Base-by-base conservation (phyloP, 2,329 filamentous ascomycete genomes). In the Calonectria fujianensis region DNA sequence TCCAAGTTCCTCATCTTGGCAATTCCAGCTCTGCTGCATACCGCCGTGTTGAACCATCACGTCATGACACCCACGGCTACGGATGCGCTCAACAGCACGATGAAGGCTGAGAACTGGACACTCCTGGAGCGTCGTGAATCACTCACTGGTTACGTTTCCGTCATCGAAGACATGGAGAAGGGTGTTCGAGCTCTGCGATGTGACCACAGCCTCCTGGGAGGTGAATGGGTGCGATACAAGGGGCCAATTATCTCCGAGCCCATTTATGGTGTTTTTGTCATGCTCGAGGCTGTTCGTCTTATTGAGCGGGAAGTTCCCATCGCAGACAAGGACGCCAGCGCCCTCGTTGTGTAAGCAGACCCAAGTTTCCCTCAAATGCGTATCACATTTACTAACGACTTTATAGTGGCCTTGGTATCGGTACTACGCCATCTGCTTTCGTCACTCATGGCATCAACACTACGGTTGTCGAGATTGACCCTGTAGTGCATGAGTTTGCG, bases 201-300 rank as follows among this genome's bases (percentile, higher is more conserved):
- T 83, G 97, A 98, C 81, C 97, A 99, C 84, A 98, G 96, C 81
- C 89, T 99, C 39, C 90, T 99, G 1, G 97, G 97, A 51, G 97
- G 97, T 45, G 94, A 98, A 85, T 99, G 96, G 96, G 90, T 93
- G 16, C 88, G 88, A 51, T 87, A 85, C 78, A 85, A 80, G 84
- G 93, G 83, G 74, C 88, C 85, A 66, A 86, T 82, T 75, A 90
- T 95, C 24, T 91, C 92, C 14, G 97, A 99, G 85, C 95, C 96
- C 0, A 95, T 99, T 71, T 99, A 98, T 83, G 94, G 95, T 13
- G 94, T 98, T n/a, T 99, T 99, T 83, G 93, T 95, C 32, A 97
- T 98, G 90, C 91, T 99, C 1, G 97, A 99, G 84, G 95, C 96
- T 4, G 94, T 98, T 9, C 91, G 97, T 29, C 89, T 99, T 39